These are phyloP conservation scores for Pyrenophora teres DNA, from an alignment of 2,329 filamentous ascomycete species.

Conservation along the genomic window DNA sequence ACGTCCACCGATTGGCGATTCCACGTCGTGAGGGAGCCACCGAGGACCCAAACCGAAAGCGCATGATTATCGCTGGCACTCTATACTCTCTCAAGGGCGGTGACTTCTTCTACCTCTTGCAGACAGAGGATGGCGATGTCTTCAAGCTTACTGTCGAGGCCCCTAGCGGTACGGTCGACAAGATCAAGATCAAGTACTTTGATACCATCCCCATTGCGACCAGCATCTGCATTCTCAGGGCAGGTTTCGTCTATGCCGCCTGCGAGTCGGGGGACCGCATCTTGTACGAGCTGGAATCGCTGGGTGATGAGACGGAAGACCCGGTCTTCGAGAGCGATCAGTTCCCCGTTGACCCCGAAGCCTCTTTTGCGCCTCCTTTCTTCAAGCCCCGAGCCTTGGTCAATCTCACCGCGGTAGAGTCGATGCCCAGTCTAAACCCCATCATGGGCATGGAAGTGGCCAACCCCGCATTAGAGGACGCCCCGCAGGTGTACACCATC, in stretches of 20 bases:
- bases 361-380: slow-evolving; percentile 76
- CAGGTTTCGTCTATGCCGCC: slow-evolving; percentile 90
- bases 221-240: slow-evolving; percentile 90
- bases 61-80: slow-evolving; percentile 85
- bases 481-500: slow-evolving; percentile 93
- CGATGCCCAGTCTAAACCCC: slow-evolving; percentile 86
- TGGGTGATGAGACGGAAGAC: slow-evolving; percentile 94
- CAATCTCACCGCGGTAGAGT: slow-evolving; percentile 84
- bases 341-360: slow-evolving; percentile 75
- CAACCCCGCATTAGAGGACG: slow-evolving; percentile 89
- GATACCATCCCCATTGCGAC: slow-evolving; percentile 91
- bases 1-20: slow-evolving; percentile 85
- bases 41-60: slow-evolving; percentile 89
- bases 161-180: slow-evolving; percentile 66
- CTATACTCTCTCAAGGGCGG: slow-evolving; percentile 97
- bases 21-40: slow-evolving; percentile 84
- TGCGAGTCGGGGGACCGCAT: slow-evolving; percentile 92
- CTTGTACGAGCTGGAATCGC: slow-evolving; percentile 96
- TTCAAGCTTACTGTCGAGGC: slow-evolving; percentile 97
- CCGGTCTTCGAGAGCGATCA: slow-evolving; percentile 82
- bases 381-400: slow-evolving; percentile 80
- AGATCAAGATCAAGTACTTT: slow-evolving; percentile 94
- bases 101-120: slow-evolving; percentile 89
- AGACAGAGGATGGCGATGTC: slow-evolving; percentile 96
- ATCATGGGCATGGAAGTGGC: slow-evolving; percentile 89